Base-by-base conservation (phyloP, 257 asterid species). In the Fraxinus anomala region DNA sequence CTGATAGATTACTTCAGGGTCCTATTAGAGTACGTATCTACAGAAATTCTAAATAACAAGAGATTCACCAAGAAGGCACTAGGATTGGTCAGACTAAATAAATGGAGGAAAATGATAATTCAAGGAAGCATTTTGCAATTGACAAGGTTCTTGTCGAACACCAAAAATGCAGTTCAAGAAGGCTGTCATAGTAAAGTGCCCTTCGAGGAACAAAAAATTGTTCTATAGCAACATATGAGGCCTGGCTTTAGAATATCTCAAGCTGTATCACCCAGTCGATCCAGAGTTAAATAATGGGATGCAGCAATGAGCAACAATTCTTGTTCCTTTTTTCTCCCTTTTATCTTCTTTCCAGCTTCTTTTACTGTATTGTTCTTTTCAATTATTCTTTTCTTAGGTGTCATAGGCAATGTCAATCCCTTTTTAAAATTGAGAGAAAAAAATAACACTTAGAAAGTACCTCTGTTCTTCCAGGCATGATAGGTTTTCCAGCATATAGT, bases 401-500 rank as follows among this genome's bases (percentile, higher is more conserved):
- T 54, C 23, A 54, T 16, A 61, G 68, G 33, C 33, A 76, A 30
- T 5, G 8, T 71, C 74, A 81, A n/a, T 28, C 30, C 40, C 67
- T 44, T 31, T 34, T 63, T 14, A 54, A 30, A 56, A 30, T 44
- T 26, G 63, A 23, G 14, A 24, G 44, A 33, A 33, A 34, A 73
- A 49, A 28, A 69, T 44, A 28, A 26, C 42, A 77, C 42, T 51
- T 59, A 80, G 23, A 69, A 80, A 23, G 44, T 78, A 94, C 98
- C 97, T 94, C 97, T 21, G 98, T 94, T 83, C 98, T 88, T 69
- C 98, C 98, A 14, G 98, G 97, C 98, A 94, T 94, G 80, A 94
- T 92, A 49, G 98, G 97, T 87, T 94, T 94, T 74, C 98, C 96
- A 23, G 97, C 93, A 79, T 94, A 94, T 83, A 94, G 87, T 84